These are phyloP conservation scores for Pisolithus orientalis DNA, from an alignment of 768 basidiomycete species.

Conservation along the genomic window DNA sequence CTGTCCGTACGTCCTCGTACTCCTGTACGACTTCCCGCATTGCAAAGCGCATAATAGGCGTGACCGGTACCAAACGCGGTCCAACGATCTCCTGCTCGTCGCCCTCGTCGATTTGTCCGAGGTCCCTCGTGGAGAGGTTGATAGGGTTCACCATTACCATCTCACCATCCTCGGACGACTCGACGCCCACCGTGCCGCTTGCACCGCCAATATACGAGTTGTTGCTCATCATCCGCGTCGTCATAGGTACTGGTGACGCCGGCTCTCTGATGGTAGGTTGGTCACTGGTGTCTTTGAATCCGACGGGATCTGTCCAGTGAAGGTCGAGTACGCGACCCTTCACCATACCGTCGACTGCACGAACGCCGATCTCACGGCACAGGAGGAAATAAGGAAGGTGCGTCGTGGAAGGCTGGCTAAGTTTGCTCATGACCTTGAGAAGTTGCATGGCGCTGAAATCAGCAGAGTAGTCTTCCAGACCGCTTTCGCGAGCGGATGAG, in stretches of 20 bases:
- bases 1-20: constrained; percentile 69
- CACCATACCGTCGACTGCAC: constrained; percentile 82
- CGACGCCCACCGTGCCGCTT: constrained; percentile 37
- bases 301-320: constrained; percentile 69
- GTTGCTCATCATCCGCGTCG: constrained; percentile 22
- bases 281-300: constrained; percentile 35
- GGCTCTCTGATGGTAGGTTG: constrained; percentile 13
- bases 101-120: constrained; percentile 42
- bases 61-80: constrained; percentile 69
- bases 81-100: constrained; percentile 56
- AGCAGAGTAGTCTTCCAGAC: constrained; percentile 43
- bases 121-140: constrained; percentile 35
- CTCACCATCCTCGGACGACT: constrained; percentile 39
- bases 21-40: constrained; percentile 82
- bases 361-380: constrained; percentile 77
- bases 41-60: constrained; percentile 78
- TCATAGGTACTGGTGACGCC: constrained; percentile 21
- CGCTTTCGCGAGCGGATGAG: constrained; percentile 16
- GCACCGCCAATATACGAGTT: constrained; percentile 23
- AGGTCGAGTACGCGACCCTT: constrained; percentile 69
- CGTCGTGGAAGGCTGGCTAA: constrained; percentile 56
- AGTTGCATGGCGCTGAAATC: constrained; percentile 79
- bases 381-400: constrained; percentile 76
- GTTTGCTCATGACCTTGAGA: constrained; percentile 73
- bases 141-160: constrained; percentile 38